A percentile compares a stretch with the other conserved stretches of the same genome.
Evolutionary conservation across 2,329 filamentous ascomycete genomes (phyloP).

Genomic region (Rachicladosporium sp.): DNA sequence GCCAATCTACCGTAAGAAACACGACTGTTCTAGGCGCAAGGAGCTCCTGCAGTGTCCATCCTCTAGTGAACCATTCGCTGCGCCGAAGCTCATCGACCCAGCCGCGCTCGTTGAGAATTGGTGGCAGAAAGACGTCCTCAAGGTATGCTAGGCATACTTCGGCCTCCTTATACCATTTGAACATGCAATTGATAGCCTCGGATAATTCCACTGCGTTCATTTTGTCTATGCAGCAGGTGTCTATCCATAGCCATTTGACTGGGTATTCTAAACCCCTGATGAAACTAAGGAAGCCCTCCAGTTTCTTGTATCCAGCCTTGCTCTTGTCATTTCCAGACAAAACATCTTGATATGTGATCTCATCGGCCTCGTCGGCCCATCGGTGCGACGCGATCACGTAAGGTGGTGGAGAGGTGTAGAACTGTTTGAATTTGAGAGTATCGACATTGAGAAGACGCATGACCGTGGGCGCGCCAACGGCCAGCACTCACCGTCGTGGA

Average conservation of each 20-base stretch:
- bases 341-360: conserved; percentile 14
- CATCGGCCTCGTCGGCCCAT: conserved; percentile 10
- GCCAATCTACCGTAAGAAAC: no score
- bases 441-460: conserved; percentile 10
- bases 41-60: background rate
- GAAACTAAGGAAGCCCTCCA: conserved; percentile 8
- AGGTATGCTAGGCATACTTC: conserved; percentile 11
- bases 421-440: conserved; percentile 7
- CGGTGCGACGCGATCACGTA: conserved; percentile 17
- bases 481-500: no score
- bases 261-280: conserved; percentile 10
- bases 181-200: conserved; percentile 13
- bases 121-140: conserved; percentile 2
- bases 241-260: conserved; percentile 11
- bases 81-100: background rate
- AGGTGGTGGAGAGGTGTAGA: conserved; percentile 9
- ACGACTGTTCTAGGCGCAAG: no score
- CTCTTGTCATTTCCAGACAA: background rate
- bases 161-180: conserved; percentile 10
- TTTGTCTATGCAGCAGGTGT: conserved; percentile 17
- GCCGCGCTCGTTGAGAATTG: background rate
- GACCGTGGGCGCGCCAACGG: no score
- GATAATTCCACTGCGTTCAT: conserved; percentile 9
- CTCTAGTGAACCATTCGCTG: conserved; percentile 2
- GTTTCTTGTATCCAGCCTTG: conserved; percentile 14